Evolutionary conservation across 192 early-diverging fungal genomes (phyloP), one percentile per base, ranked within the genome.

Genomic region (Backusella morwellensis): DNA sequence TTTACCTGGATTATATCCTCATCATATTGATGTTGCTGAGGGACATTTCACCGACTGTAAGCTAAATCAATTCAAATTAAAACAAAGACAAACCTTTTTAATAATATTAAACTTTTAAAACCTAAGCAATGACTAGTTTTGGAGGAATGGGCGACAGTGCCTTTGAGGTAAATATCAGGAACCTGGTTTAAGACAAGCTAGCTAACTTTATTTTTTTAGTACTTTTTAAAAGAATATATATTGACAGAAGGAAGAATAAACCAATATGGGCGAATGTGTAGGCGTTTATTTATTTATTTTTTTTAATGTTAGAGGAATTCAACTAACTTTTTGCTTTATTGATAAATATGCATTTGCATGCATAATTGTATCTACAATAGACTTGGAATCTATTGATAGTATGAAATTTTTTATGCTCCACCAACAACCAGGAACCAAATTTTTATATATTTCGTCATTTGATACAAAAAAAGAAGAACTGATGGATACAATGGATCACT

Each of bases 1-100:
- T 34, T 78, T 89, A 70, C 82, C 81, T 34, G 92, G 92, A 0
- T 82, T 93, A 34, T 90, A 89, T 67, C 90, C 90, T 6, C 80
- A 82, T 66, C 81, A 77, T 78, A 74, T 88, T 21, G 84, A 87
- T 76, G 47, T 72, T 68, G 56, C 8, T 9, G 29, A 19, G 3
- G 81, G 63, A 29, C 47, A 35, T 29, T 81, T 78, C 35, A 38
- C 12, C 2, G 34, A 73, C n/a, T 23, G 77, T 78, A 67, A 73
- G 32, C 66, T 12, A 32, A 32, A 32, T 32, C 0, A 32, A 32
- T 32, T 32, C 2, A 32, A 32, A 32, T 32, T 3, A 32, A 32
- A 32, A 32, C 32, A 32, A 32, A 32, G 2, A 32, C 32, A 32
- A 32, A 32, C 32, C 2, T 3, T 32, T 32, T 32, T 32, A 32